These are phyloP conservation scores for Erythrobasidium hasegawianum DNA, from an alignment of 1,284 basidiomycete genomes.

Conservation along the genomic window DNA sequence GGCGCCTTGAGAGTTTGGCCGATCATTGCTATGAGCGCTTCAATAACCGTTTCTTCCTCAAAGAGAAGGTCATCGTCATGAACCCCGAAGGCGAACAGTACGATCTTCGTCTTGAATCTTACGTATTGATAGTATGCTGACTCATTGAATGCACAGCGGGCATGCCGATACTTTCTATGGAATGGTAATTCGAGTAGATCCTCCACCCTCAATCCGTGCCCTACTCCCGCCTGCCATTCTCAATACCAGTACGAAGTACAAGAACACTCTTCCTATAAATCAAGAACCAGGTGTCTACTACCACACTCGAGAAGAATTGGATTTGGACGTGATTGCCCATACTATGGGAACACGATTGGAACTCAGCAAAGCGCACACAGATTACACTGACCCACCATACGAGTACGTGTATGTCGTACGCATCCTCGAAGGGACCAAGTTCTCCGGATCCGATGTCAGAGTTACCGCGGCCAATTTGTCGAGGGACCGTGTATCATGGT, in stretches of 20 bases:
- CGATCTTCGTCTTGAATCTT: neutral
- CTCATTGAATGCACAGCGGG: no score
- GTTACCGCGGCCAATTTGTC: constrained; percentile 51
- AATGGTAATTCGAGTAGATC: constrained; percentile 15
- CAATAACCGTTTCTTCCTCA: constrained; percentile 86
- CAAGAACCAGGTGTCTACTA: neutral
- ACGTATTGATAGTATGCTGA: no score
- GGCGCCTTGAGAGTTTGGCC: constrained; percentile 87
- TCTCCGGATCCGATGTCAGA: constrained; percentile 61
- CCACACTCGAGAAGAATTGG: neutral
- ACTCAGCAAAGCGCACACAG: constrained; percentile 51
- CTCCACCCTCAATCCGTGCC: constrained; percentile 17
- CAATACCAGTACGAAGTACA: neutral
- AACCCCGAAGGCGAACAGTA: neutral
- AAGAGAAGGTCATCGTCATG: constrained; percentile 59
- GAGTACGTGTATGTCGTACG: constrained; percentile 85
- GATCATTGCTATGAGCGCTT: constrained; percentile 92
- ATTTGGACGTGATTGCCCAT: constrained; percentile 53
- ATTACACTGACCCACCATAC: constrained; percentile 59
- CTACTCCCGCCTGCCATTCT: constrained; percentile 8
- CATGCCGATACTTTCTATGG: constrained; percentile 12
- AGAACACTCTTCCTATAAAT: neutral
- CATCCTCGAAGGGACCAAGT: constrained; percentile 57
- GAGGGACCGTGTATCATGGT: constrained; percentile 90
- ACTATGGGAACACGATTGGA: constrained; percentile 73